Evolutionary conservation across 371 early-diverging fungal genomes (phyloP).

Genomic region (Mortierella sp.): DNA sequence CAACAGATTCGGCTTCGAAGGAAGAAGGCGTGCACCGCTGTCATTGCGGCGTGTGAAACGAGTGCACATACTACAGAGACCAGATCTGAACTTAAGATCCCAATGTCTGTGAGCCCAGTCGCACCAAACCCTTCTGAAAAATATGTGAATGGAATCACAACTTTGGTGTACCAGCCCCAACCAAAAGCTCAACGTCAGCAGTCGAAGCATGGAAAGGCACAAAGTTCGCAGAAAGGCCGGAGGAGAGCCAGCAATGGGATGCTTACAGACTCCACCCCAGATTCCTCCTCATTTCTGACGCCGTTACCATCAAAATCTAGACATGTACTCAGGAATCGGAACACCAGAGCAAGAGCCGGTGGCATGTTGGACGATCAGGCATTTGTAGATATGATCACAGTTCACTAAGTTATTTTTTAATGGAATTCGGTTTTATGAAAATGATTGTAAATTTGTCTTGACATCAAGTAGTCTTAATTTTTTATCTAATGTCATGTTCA

Average conservation of each 20-base stretch:
- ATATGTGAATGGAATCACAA: neutral
- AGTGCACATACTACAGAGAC: neutral
- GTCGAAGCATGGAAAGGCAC: neutral
- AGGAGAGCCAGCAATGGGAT: neutral
- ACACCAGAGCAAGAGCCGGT: neutral
- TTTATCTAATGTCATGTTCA: too few relatives aligned
- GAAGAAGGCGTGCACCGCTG: neutral
- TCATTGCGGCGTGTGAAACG: neutral
- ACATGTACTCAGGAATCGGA: neutral
- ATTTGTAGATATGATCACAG: neutral
- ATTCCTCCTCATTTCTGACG: neutral
- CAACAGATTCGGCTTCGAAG: constrained; percentile 38
- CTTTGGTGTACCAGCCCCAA: neutral
- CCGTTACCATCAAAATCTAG: neutral
- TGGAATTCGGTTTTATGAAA: too few relatives aligned
- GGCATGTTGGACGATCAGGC: neutral
- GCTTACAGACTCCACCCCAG: neutral
- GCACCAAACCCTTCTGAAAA: neutral
- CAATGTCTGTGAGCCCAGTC: neutral
- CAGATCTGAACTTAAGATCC: neutral
- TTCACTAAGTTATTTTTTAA: neutral
- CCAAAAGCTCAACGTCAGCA: neutral
- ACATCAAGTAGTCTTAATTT: too few relatives aligned
- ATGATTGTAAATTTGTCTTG: too few relatives aligned
- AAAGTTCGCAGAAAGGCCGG: neutral